A percentile compares a stretch with the other conserved stretches of the same genome.
phyloP scores from a whole-genome alignment of 2,329 filamentous ascomycete genomes.

The Cercospora sesami region DNA sequence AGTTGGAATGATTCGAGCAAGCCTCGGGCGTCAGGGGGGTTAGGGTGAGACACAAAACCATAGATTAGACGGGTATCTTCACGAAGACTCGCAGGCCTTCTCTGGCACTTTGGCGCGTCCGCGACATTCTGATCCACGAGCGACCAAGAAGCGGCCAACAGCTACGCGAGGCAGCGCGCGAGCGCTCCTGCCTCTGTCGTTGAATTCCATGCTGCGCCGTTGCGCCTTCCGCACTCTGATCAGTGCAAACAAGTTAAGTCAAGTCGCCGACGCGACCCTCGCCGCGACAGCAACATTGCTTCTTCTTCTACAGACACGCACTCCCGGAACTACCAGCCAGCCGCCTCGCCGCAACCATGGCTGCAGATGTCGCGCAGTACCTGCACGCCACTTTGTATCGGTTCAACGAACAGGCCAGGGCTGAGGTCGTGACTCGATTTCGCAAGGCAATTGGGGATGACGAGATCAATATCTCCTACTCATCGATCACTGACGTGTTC shows the following conservation, averaged over 20 bases:
- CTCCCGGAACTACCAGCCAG: not conserved
- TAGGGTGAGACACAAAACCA: not conserved
- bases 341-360: slow-evolving; percentile 23
- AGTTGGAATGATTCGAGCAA: not conserved
- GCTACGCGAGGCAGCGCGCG: not conserved
- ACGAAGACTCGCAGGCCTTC: not conserved
- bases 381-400: slow-evolving; percentile 33
- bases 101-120: not conserved
- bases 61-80: not conserved
- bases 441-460: slow-evolving; percentile 24
- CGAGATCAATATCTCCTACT: slow-evolving; percentile 28
- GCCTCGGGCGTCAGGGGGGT: not conserved
- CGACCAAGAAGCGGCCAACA: not conserved
- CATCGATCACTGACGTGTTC: slow-evolving; percentile 26
- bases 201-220: not conserved
- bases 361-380: slow-evolving; percentile 26
- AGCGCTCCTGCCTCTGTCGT: not conserved
- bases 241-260: not conserved
- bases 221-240: not conserved
- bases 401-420: slow-evolving; percentile 27
- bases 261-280: not conserved
- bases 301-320: not conserved
- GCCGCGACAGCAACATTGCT: not conserved
- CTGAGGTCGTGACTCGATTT: slow-evolving; percentile 29
- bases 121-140: not conserved